Conservation (phyloP, 805 yeast genomes). For the Komagataella kurtzmanii region DNA sequence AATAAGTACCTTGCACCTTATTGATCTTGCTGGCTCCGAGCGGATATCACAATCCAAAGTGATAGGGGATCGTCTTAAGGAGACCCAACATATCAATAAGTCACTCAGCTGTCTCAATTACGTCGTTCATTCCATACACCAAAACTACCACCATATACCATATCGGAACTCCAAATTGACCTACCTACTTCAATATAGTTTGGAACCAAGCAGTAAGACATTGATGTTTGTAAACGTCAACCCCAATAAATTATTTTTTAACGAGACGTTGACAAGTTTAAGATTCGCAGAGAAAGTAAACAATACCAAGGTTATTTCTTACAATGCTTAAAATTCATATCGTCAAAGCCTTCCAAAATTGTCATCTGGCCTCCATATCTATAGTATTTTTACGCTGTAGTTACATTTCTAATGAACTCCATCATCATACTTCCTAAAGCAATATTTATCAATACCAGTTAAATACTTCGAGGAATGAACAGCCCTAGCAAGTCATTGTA, state of each 20-base stretch:
- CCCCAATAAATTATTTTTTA: constrained; percentile 44
- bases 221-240: constrained; percentile 88
- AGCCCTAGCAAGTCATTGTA: no score
- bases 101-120: constrained; percentile 84
- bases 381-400: no score
- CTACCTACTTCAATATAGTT: constrained; percentile 68
- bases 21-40: constrained; percentile 94
- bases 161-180: constrained; percentile 68
- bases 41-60: constrained; percentile 64
- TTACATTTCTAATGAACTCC: no score
- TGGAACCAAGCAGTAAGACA: constrained; percentile 79
- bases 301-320: constrained; percentile 20
- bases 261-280: constrained; percentile 74
- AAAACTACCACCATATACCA: constrained; percentile 37
- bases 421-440: no score
- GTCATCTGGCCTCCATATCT: neutral
- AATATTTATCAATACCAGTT: no score
- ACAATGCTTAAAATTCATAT: neutral
- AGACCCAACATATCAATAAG: constrained; percentile 81
- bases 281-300: constrained; percentile 83
- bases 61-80: constrained; percentile 67
- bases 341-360: no score
- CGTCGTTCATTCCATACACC: constrained; percentile 62
- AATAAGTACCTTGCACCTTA: constrained; percentile 63
- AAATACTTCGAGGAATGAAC: no score